Evolutionary conservation across 306 rosid genomes (phyloP).

Genomic region (Senna tora): DNA sequence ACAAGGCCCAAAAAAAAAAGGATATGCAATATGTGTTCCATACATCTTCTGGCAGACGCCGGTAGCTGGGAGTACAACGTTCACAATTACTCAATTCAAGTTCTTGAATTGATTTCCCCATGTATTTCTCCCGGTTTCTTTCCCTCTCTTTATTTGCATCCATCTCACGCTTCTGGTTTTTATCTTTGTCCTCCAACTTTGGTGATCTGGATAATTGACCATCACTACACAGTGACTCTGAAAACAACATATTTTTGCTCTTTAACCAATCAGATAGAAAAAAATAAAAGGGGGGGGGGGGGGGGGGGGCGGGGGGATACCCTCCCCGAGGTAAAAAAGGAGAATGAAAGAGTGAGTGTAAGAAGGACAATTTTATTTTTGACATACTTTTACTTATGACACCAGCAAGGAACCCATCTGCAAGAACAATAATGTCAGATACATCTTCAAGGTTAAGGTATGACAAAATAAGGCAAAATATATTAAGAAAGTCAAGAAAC

Average conservation of each 20-base stretch:
- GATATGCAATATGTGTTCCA: slow-evolving; percentile 14
- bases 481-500: slow-evolving; percentile 9
- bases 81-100: slow-evolving; percentile 84
- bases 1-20: slow-evolving; percentile 31
- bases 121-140: slow-evolving; percentile 73
- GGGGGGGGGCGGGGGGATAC: too few relatives aligned
- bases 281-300: not conserved
- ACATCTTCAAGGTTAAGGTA: slow-evolving; percentile 32
- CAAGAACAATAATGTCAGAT: slow-evolving; percentile 52
- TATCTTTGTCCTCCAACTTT: slow-evolving; percentile 82
- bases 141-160: slow-evolving; percentile 81
- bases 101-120: slow-evolving; percentile 85
- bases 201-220: slow-evolving; percentile 61
- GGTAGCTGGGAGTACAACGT: slow-evolving; percentile 85
- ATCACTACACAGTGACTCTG: slow-evolving; percentile 75
- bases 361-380: slow-evolving; percentile 14
- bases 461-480: slow-evolving; percentile 30
- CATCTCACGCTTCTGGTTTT: slow-evolving; percentile 64
- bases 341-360: not conserved
- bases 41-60: slow-evolving; percentile 91
- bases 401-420: slow-evolving; percentile 96
- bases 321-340: not conserved
- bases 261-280: slow-evolving; percentile 30
- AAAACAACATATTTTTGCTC: slow-evolving; percentile 40
- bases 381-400: slow-evolving; percentile 83